A percentile compares a stretch with the other conserved stretches of the same genome.
These are phyloP conservation scores for Fusarium sp. DNA, from an alignment of 2,329 filamentous ascomycete species.

Conservation along the genomic window DNA sequence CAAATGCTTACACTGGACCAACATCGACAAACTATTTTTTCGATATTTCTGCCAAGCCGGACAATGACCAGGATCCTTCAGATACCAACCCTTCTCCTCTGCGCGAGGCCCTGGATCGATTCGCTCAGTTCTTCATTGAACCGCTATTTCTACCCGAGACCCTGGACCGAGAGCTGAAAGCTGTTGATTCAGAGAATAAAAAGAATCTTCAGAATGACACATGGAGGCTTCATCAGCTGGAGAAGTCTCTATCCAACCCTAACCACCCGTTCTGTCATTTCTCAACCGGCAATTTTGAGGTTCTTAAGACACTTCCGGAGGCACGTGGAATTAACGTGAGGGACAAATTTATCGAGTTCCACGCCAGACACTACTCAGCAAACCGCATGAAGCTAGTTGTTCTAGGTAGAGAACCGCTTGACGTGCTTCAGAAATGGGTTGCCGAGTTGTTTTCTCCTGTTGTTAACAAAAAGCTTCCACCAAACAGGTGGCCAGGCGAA, in stretches of 20 bases:
- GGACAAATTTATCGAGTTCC: conserved; percentile 92
- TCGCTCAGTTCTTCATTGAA: conserved; percentile 92
- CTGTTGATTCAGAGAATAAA: conserved; percentile 96
- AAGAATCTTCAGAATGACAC: conserved; percentile 93
- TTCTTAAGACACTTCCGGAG: conserved; percentile 84
- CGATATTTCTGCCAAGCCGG: conserved; percentile 85
- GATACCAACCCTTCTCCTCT: conserved; percentile 68
- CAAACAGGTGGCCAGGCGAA: conserved; percentile 63
- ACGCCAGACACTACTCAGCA: conserved; percentile 88
- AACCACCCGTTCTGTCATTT: conserved; percentile 92
- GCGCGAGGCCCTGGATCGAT: conserved; percentile 86
- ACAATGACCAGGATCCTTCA: conserved; percentile 65
- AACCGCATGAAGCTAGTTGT: conserved; percentile 93
- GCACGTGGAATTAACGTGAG: conserved; percentile 83
- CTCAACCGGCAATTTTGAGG: conserved; percentile 87
- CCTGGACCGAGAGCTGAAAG: conserved; percentile 84
- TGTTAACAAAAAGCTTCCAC: conserved; percentile 80
- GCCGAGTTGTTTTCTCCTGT: conserved; percentile 83
- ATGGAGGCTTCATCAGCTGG: conserved; percentile 88
- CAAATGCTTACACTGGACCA: conserved; percentile 92
- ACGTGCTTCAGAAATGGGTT: conserved; percentile 85
- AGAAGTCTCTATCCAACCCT: conserved; percentile 87
- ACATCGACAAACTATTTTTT: conserved; percentile 99
- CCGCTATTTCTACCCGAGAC: conserved; percentile 88
- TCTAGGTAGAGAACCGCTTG: conserved; percentile 81